Percentiles rank a stretch among this genome's conserved stretches.
Conservation (phyloP, 106 monocot genomes). For the Agapanthus africanus region DNA sequence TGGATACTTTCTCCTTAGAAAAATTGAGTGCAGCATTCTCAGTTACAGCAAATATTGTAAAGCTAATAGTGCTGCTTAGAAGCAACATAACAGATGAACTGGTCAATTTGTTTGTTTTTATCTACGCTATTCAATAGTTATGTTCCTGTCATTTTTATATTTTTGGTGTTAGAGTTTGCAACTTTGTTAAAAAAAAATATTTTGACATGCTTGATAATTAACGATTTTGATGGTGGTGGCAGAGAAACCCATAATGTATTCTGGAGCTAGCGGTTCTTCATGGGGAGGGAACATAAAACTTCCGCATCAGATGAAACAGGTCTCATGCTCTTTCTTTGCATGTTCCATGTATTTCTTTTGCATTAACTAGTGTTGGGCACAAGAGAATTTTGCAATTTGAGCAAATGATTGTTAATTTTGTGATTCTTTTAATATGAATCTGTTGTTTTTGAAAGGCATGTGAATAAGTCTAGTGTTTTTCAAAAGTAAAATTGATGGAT, state of each 20-base stretch:
- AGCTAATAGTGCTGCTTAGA: background rate
- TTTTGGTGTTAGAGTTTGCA: background rate
- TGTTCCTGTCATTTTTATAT: background rate
- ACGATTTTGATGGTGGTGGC: constrained; percentile 9
- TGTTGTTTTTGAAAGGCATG: no score
- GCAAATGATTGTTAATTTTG: no score
- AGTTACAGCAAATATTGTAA: background rate
- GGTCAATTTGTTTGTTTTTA: background rate
- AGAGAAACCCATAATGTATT: constrained; percentile 74
- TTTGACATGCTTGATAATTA: background rate
- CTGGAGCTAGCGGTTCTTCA: constrained; percentile 69
- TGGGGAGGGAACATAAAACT: constrained; percentile 81
- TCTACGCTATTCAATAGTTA: background rate
- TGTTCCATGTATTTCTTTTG: no score
- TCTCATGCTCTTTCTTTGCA: no score
- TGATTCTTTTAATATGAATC: no score
- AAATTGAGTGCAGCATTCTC: background rate
- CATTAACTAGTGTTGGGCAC: no score
- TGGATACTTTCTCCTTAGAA: background rate
- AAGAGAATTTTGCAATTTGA: no score
- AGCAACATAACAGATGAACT: background rate
- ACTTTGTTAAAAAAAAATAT: background rate
- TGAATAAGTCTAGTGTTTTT: no score
- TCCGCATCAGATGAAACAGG: constrained; percentile 90
- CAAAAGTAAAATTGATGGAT: no score